A percentile compares a stretch with the other conserved stretches of the same genome.
phyloP scores from a whole-genome alignment of 2,329 filamentous ascomycete species.

The Coleophoma cylindrospora region DNA sequence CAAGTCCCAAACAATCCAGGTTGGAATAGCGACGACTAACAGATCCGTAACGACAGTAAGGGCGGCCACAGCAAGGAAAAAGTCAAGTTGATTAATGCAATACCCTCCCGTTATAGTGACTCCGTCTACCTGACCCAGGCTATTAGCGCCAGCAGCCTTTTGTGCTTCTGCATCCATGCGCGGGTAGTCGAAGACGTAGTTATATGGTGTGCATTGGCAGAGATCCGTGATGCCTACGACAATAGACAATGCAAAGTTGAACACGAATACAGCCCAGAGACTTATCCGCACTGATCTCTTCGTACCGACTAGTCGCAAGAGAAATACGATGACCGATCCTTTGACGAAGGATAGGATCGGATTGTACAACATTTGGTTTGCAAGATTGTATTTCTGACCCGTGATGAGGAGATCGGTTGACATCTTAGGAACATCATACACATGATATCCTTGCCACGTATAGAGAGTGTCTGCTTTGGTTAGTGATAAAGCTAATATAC shows the following conservation, averaged over 20 bases:
- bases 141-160: slow-evolving; percentile 1
- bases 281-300: slow-evolving; percentile 6
- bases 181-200: slow-evolving; percentile 6
- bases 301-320: slow-evolving; percentile 34
- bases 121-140: slow-evolving; percentile 11
- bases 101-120: slow-evolving; percentile 8
- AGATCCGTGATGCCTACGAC: slow-evolving; percentile 32
- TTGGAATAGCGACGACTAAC: slow-evolving; percentile 13
- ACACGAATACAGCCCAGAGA: slow-evolving; percentile 3
- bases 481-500: background rate
- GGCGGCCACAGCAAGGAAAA: slow-evolving; percentile 11
- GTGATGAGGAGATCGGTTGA: background rate
- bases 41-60: slow-evolving; percentile 15
- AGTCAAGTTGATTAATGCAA: slow-evolving; percentile 11
- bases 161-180: slow-evolving; percentile 6
- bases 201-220: slow-evolving; percentile 30
- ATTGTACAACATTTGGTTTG: slow-evolving; percentile 37
- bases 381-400: slow-evolving; percentile 19
- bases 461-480: slow-evolving; percentile 7
- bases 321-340: slow-evolving; percentile 37
- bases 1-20: slow-evolving; percentile 14
- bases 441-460: slow-evolving; percentile 14
- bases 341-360: slow-evolving; percentile 41
- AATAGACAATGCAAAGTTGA: slow-evolving; percentile 26
- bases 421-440: slow-evolving; percentile 6